These are phyloP conservation scores for Uronychia setigera DNA, from an alignment of 73 alveolate species.

Conservation along the genomic window DNA sequence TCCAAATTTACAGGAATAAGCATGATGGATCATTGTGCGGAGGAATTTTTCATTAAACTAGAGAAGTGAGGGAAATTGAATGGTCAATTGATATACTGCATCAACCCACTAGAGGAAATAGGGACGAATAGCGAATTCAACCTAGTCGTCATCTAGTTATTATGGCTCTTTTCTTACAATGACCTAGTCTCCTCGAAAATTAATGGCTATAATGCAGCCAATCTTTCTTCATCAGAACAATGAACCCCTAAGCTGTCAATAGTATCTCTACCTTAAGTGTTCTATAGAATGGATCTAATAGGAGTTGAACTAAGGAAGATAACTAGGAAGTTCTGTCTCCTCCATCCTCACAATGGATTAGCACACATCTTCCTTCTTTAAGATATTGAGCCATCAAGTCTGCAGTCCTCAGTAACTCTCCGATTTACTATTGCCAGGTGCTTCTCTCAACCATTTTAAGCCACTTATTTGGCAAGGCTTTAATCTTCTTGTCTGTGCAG, in stretches of 20 bases:
- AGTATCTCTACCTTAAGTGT: background rate
- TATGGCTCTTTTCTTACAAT: background rate
- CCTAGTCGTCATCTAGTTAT: background rate
- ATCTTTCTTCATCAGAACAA: background rate
- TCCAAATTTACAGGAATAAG: background rate
- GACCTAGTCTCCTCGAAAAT: background rate
- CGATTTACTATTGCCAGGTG: background rate
- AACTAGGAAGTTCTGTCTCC: background rate
- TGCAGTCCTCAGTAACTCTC: background rate
- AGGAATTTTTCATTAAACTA: background rate
- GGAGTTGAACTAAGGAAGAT: background rate
- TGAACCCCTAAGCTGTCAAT: background rate
- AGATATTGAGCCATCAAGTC: background rate
- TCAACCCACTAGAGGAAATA: background rate
- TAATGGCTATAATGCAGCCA: conserved; percentile 1
- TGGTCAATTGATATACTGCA: background rate
- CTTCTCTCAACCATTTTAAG: background rate
- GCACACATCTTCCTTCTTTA: background rate
- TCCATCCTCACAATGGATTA: background rate
- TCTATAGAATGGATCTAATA: background rate
- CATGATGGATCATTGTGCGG: background rate
- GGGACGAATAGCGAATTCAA: background rate
- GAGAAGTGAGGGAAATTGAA: background rate
- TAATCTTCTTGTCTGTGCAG: background rate
- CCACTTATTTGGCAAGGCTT: background rate